phyloP scores from a whole-genome alignment of 768 basidiomycete genomes.

The Tricholoma bakamatsutake region DNA sequence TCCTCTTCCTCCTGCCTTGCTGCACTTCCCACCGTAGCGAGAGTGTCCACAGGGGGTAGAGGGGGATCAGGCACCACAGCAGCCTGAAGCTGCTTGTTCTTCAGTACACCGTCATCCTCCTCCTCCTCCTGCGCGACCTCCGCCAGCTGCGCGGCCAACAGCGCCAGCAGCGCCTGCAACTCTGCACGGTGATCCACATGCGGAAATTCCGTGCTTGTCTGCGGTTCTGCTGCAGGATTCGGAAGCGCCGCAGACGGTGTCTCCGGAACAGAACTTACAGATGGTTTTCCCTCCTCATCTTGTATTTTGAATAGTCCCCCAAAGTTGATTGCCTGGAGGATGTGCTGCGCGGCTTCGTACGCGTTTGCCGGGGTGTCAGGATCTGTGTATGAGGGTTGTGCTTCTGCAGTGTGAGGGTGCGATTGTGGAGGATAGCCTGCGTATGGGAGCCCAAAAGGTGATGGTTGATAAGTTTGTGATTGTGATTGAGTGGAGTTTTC shows the following conservation, averaged over 20 bases:
- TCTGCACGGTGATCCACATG: constrained; percentile 46
- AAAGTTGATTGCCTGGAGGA: constrained; percentile 74
- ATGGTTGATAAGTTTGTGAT: constrained; percentile 3
- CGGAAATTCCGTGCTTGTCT: constrained; percentile 1
- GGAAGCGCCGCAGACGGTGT: neutral
- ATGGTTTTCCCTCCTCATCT: constrained; percentile 20
- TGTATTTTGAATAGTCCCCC: constrained; percentile 43
- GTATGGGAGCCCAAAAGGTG: constrained; percentile 9
- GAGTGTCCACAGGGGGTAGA: neutral
- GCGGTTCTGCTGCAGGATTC: neutral
- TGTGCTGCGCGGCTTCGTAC: constrained; percentile 75
- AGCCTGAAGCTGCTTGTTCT: neutral
- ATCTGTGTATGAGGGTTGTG: constrained; percentile 16
- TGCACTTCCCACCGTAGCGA: neutral
- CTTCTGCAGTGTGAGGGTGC: constrained; percentile 20
- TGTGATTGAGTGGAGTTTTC: constrained; percentile 5
- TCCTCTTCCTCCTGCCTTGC: constrained; percentile 16
- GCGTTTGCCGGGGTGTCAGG: constrained; percentile 41
- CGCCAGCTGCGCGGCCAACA: constrained; percentile 66
- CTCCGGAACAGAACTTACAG: constrained; percentile 3
- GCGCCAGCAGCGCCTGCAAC: constrained; percentile 66
- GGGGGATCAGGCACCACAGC: neutral
- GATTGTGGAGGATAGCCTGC: constrained; percentile 17
- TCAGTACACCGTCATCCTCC: constrained; percentile 3
- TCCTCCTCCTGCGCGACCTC: constrained; percentile 53